phyloP scores from a whole-genome alignment of 2,329 filamentous ascomycete genomes.

The Remersonia thermophila region DNA sequence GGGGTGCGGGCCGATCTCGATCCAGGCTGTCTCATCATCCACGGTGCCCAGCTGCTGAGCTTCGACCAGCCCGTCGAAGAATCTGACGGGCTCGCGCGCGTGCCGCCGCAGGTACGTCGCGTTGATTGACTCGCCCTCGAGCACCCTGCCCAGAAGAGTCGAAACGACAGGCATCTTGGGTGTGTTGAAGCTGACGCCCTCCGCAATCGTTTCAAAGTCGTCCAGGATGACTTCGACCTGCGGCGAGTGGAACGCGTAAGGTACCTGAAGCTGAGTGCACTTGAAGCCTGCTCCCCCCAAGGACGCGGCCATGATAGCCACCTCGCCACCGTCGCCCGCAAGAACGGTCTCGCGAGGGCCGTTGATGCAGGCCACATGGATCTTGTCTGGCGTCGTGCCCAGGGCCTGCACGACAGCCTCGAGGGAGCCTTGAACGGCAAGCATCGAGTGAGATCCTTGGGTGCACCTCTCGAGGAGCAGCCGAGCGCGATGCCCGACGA shows the following conservation, averaged over 20 bases:
- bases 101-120: slow-evolving; percentile 52
- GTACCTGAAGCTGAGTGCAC: slow-evolving; percentile 35
- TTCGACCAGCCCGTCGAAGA: slow-evolving; percentile 47
- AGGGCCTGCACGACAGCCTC: slow-evolving; percentile 43
- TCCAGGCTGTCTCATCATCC: slow-evolving; percentile 54
- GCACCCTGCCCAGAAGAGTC: slow-evolving; percentile 48
- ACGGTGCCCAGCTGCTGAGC: slow-evolving; percentile 47
- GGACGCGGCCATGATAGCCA: slow-evolving; percentile 31
- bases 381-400: slow-evolving; percentile 25
- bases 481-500: slow-evolving; percentile 56
- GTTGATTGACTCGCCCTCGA: slow-evolving; percentile 45
- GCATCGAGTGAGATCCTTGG: slow-evolving; percentile 50
- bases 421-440: slow-evolving; percentile 35
- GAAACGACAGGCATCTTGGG: slow-evolving; percentile 54
- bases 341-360: slow-evolving; percentile 63
- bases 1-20: slow-evolving; percentile 65
- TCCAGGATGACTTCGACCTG: slow-evolving; percentile 44
- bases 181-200: slow-evolving; percentile 25
- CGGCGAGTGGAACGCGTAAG: slow-evolving; percentile 42
- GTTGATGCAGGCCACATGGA: slow-evolving; percentile 61
- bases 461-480: slow-evolving; percentile 54
- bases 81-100: slow-evolving; percentile 57
- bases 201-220: slow-evolving; percentile 40
- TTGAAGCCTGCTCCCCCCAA: slow-evolving; percentile 25
- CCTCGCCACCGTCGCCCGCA: slow-evolving; percentile 30